Evolutionary conservation across 2,329 filamentous ascomycete genomes (phyloP).

Genomic region (Stachybotrys chartarum): DNA sequence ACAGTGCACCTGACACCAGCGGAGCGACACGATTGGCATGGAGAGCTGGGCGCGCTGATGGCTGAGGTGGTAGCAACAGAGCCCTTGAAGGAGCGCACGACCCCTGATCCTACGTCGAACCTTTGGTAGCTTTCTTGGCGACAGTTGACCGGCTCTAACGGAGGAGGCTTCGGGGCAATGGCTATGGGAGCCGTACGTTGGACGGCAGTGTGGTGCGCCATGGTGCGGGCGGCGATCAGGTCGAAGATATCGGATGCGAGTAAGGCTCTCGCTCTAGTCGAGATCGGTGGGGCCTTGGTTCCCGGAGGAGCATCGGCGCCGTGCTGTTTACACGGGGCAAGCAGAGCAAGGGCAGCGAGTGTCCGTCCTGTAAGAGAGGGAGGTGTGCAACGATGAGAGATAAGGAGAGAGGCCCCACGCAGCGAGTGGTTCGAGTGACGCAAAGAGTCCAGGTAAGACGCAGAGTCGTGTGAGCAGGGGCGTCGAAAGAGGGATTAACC

Average conservation of each 20-base stretch:
- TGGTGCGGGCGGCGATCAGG: slow-evolving; percentile 25
- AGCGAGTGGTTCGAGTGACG: neutral
- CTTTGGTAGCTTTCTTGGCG: slow-evolving; percentile 40
- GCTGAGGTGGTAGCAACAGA: slow-evolving; percentile 41
- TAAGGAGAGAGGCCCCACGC: neutral
- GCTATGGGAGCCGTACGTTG: slow-evolving; percentile 58
- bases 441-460: neutral
- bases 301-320: neutral
- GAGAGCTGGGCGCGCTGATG: slow-evolving; percentile 36
- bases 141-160: slow-evolving; percentile 30
- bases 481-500: neutral
- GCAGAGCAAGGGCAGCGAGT: neutral
- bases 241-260: slow-evolving; percentile 2
- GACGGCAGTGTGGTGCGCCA: slow-evolving; percentile 46
- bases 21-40: slow-evolving; percentile 68
- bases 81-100: slow-evolving; percentile 40
- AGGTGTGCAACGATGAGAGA: neutral
- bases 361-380: too few species aligned
- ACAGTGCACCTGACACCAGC: slow-evolving; percentile 72
- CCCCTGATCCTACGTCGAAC: slow-evolving; percentile 42
- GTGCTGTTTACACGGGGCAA: neutral
- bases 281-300: neutral
- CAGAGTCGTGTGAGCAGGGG: neutral
- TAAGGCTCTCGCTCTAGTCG: neutral
- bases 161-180: slow-evolving; percentile 55